Evolutionary conservation across 306 rosid species (phyloP).

Genomic region (Rosa persica): DNA sequence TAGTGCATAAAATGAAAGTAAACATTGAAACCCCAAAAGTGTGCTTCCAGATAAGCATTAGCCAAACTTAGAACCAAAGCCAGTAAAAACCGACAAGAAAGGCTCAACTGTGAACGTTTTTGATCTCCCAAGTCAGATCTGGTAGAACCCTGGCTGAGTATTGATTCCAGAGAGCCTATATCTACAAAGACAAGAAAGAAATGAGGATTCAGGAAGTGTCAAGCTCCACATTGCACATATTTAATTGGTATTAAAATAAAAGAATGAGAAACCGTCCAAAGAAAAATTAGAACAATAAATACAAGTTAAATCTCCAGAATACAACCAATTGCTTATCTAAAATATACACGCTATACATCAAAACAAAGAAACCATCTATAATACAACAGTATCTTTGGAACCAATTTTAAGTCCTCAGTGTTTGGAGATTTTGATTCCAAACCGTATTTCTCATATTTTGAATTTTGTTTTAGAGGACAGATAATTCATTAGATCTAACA

Average conservation of each 20-base stretch:
- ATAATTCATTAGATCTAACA: not conserved
- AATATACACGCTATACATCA: not conserved
- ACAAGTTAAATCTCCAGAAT: not conserved
- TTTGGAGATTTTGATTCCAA: not conserved
- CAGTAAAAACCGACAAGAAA: constrained; percentile 19
- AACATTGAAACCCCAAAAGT: constrained; percentile 27
- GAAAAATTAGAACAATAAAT: not conserved
- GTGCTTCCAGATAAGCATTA: not conserved
- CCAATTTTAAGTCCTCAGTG: not conserved
- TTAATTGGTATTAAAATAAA: not conserved
- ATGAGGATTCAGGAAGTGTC: not conserved
- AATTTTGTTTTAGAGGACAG: not conserved
- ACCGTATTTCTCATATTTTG: not conserved
- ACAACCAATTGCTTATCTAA: not conserved
- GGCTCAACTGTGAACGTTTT: constrained; percentile 6
- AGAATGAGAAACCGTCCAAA: not conserved
- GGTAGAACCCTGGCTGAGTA: constrained; percentile 36
- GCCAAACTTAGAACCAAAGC: constrained; percentile 16
- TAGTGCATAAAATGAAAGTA: constrained; percentile 18
- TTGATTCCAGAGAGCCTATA: not conserved
- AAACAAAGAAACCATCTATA: not conserved
- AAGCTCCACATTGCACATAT: not conserved
- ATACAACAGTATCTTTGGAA: not conserved
- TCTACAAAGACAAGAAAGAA: not conserved
- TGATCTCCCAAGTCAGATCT: constrained; percentile 17